phyloP scores from a whole-genome alignment of 129 eudicot species.

The Helichrysum umbraculigerum region DNA sequence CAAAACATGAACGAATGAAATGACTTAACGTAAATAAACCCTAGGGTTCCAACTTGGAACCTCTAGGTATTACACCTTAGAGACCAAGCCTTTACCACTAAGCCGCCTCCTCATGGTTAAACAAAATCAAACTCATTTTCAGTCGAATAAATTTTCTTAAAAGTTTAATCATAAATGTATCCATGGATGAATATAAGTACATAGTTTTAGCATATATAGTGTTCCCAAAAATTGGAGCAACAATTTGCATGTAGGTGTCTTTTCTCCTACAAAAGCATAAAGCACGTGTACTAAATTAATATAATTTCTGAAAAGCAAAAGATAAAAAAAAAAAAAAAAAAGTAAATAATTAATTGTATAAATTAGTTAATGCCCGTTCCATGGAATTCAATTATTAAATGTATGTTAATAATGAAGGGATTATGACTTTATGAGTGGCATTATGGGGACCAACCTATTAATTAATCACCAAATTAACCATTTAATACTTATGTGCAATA shows the following conservation, averaged over 20 bases:
- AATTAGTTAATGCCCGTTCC: slow-evolving; percentile 10
- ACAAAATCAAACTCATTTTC: too few species aligned
- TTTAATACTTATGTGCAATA: too few species aligned
- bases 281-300: slow-evolving; percentile 11
- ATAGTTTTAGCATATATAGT: slow-evolving; percentile 7
- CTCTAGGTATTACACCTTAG: too few species aligned
- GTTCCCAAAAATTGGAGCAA: slow-evolving; percentile 14
- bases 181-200: background rate
- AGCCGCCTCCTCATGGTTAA: too few species aligned
- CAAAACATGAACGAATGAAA: too few species aligned
- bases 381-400: slow-evolving; percentile 25
- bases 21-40: too few species aligned
- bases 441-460: slow-evolving; percentile 33
- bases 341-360: slow-evolving; percentile 17
- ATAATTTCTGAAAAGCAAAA: slow-evolving; percentile 31
- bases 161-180: too few species aligned
- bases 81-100: too few species aligned
- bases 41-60: too few species aligned
- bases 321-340: slow-evolving; percentile 25
- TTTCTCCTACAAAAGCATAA: slow-evolving; percentile 38
- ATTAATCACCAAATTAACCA: too few species aligned
- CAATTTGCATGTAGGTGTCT: slow-evolving; percentile 31
- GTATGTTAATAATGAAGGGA: slow-evolving; percentile 28
- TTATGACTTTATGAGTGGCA: slow-evolving; percentile 35
- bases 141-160: too few species aligned